phyloP scores from a whole-genome alignment of 176 grass and related monocot genomes.

The Metroxylon sagu region DNA sequence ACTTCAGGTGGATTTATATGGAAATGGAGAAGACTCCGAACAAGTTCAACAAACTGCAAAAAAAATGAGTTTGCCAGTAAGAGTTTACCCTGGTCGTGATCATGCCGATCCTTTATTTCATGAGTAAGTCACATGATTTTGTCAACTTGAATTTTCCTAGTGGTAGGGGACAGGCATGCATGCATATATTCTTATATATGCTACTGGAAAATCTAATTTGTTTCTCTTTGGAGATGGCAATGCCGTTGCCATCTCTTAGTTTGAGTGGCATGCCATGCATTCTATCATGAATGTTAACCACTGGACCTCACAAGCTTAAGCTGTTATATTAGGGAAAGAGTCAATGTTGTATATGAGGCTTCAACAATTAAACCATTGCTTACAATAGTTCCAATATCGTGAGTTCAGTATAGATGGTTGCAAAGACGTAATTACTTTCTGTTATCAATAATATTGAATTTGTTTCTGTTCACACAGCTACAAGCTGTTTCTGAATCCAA shows the following conservation, averaged over 20 bases:
- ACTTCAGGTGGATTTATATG: conserved; percentile 81
- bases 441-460: conserved; percentile 8
- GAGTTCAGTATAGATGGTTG: too few species aligned
- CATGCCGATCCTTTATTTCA: conserved; percentile 86
- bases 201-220: background rate
- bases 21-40: conserved; percentile 84
- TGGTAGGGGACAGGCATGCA: too few species aligned
- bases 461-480: conserved; percentile 42
- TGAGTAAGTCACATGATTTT: conserved; percentile 47
- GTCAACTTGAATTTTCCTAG: background rate
- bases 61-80: conserved; percentile 53
- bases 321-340: too few species aligned
- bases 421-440: background rate
- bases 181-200: background rate
- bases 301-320: too few species aligned
- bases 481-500: conserved; percentile 94
- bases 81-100: conserved; percentile 73
- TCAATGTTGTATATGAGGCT: too few species aligned
- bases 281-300: too few species aligned
- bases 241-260: too few species aligned
- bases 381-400: too few species aligned
- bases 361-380: too few species aligned
- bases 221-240: too few species aligned
- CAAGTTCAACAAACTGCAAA: conserved; percentile 49
- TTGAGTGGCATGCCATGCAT: too few species aligned